These are phyloP conservation scores for Chrysoporthe austroafricana DNA, from an alignment of 2,329 filamentous ascomycete genomes.

Conservation along the genomic window DNA sequence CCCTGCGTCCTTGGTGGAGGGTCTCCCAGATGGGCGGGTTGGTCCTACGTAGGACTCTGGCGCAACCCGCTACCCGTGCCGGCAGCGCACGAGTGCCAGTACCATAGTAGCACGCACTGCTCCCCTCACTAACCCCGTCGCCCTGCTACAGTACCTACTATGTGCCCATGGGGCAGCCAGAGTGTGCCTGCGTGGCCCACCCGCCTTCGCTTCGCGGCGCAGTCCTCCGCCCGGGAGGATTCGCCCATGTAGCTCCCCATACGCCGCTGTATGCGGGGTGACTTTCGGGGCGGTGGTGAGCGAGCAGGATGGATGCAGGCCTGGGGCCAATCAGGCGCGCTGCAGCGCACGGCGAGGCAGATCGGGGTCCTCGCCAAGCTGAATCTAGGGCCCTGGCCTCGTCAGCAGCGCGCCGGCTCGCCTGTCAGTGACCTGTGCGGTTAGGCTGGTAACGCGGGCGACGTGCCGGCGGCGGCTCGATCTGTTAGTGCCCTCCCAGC, in stretches of 20 bases:
- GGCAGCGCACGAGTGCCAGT: neutral
- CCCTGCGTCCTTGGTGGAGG: neutral
- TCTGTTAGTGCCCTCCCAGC: neutral
- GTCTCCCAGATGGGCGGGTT: neutral
- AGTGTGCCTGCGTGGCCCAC: neutral
- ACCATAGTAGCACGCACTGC: too few relatives aligned
- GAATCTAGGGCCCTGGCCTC: neutral
- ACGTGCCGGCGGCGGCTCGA: neutral
- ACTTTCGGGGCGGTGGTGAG: neutral
- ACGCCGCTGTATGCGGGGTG: neutral
- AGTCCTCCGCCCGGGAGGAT: neutral
- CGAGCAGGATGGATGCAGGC: conserved; percentile 21
- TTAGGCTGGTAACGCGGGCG: neutral
- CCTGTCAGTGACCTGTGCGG: neutral
- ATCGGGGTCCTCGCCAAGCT: conserved; percentile 5
- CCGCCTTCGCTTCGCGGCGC: neutral
- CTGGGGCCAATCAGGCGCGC: conserved; percentile 14
- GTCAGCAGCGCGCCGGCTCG: neutral
- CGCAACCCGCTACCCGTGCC: neutral
- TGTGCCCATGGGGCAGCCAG: too few relatives aligned
- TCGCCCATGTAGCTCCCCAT: conserved; percentile 1
- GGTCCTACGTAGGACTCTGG: conserved; percentile 1
- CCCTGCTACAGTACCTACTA: too few relatives aligned
- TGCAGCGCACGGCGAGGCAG: conserved; percentile 21
- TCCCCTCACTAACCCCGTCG: too few relatives aligned